Conservation (phyloP, 1,284 basidiomycete species). For the Moesziomyces sp. region DNA sequence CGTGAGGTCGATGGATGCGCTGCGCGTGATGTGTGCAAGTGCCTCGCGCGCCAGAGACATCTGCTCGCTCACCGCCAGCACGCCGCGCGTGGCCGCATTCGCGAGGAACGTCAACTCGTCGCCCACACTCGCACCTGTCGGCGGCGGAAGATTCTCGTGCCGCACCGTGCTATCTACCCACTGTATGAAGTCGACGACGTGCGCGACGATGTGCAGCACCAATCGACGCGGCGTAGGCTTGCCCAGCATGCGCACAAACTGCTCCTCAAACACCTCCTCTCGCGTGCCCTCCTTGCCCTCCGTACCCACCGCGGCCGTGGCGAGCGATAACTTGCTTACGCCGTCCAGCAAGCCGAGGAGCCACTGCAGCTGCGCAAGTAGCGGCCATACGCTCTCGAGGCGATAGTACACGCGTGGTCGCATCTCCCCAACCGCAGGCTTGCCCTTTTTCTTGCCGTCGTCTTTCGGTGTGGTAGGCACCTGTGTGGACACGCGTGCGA, state of each 20-base stretch:
- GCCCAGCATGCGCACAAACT: slow-evolving; percentile 32
- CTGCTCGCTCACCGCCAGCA: slow-evolving; percentile 46
- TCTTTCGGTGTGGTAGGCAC: slow-evolving; percentile 6
- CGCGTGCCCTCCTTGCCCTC: neutral
- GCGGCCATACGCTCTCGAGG: slow-evolving; percentile 41
- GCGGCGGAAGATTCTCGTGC: slow-evolving; percentile 36
- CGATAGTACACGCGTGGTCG: slow-evolving; percentile 39
- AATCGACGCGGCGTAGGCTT: slow-evolving; percentile 38
- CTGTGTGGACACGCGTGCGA: slow-evolving; percentile 22
- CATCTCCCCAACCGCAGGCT: slow-evolving; percentile 5
- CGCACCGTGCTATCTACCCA: slow-evolving; percentile 35
- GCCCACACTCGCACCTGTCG: slow-evolving; percentile 1
- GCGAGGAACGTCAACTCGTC: slow-evolving; percentile 19
- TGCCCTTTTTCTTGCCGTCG: slow-evolving; percentile 33
- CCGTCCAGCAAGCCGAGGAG: slow-evolving; percentile 33
- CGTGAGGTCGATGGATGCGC: slow-evolving; percentile 21
- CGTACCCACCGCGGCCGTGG: slow-evolving; percentile 1
- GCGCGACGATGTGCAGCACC: slow-evolving; percentile 22
- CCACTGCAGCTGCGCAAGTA: slow-evolving; percentile 47
- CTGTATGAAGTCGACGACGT: slow-evolving; percentile 40
- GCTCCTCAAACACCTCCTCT: slow-evolving; percentile 10
- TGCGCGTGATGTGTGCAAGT: slow-evolving; percentile 12
- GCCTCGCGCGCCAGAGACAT: slow-evolving; percentile 42
- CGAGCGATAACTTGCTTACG: slow-evolving; percentile 24
- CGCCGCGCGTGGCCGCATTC: neutral